These are phyloP conservation scores for Trichoderma atrobrunneum DNA, from an alignment of 2,329 filamentous ascomycete species.

Conservation along the genomic window DNA sequence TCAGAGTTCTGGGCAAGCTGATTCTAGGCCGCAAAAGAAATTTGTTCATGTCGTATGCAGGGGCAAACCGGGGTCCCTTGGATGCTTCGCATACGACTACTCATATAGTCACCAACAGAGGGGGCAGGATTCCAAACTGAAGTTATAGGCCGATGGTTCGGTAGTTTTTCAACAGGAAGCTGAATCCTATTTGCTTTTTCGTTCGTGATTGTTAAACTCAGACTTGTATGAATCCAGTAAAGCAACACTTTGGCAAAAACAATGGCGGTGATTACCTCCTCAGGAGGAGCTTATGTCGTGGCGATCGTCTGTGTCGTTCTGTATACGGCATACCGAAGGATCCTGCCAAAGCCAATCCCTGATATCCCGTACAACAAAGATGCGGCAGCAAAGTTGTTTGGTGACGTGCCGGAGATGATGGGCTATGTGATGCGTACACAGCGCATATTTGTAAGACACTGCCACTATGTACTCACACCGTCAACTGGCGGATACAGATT, in stretches of 20 bases:
- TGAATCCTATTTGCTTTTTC: background rate
- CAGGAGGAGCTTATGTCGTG: background rate
- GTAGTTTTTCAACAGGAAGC: background rate
- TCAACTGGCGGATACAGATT: background rate
- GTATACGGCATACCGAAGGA: constrained; percentile 3
- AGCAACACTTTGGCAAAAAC: background rate
- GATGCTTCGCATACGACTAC: background rate
- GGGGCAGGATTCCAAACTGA: background rate
- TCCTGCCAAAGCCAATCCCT: constrained; percentile 4
- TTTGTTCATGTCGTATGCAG: background rate
- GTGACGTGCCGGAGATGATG: constrained; percentile 13
- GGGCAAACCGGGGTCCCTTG: background rate
- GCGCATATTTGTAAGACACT: constrained; percentile 7
- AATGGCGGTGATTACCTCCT: constrained; percentile 2
- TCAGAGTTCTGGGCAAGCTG: background rate
- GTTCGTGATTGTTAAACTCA: background rate
- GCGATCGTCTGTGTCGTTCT: background rate
- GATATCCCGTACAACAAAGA: constrained; percentile 10
- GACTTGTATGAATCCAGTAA: background rate
- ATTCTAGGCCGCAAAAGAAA: background rate
- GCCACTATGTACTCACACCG: background rate
- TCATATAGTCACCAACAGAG: background rate
- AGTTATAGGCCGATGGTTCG: background rate
- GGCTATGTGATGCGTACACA: constrained; percentile 5
- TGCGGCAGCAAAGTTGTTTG: constrained; percentile 3